These are phyloP conservation scores for Glebionis coronaria DNA, from an alignment of 129 eudicot genomes.

Conservation along the genomic window DNA sequence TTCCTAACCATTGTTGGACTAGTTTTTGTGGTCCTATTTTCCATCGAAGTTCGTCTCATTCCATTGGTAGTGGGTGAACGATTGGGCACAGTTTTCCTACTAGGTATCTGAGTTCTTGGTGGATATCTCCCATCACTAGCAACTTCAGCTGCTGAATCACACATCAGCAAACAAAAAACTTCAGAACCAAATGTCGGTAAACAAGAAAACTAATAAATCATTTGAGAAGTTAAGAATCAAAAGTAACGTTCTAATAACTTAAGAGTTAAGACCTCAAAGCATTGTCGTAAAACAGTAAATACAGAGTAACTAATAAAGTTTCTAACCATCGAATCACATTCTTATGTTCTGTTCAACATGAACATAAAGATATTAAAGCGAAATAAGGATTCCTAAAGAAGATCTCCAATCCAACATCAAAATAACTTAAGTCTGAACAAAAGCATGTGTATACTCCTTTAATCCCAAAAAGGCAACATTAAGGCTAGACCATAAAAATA, in stretches of 20 bases:
- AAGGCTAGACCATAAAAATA: conserved; percentile 4
- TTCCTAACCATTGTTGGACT: conserved; percentile 68
- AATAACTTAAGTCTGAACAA: background rate
- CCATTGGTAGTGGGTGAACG: conserved; percentile 35
- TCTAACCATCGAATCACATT: background rate
- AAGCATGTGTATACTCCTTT: conserved; percentile 6
- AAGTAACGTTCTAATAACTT: background rate
- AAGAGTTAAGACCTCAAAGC: background rate
- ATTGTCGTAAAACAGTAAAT: background rate
- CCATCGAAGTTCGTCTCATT: conserved; percentile 40
- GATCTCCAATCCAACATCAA: conserved; percentile 2
- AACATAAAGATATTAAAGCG: background rate
- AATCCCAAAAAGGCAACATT: conserved; percentile 9
- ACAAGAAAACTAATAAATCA: background rate
- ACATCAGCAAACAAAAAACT: background rate
- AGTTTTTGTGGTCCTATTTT: conserved; percentile 38
- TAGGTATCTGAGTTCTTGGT: conserved; percentile 35
- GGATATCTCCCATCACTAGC: conserved; percentile 75
- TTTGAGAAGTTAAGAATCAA: conserved; percentile 9
- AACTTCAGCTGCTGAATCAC: conserved; percentile 49
- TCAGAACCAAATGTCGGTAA: background rate
- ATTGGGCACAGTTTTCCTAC: conserved; percentile 28
- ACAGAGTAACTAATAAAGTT: conserved; percentile 7
- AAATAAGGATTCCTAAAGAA: background rate
- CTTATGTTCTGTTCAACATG: background rate